A percentile compares a stretch with the other conserved stretches of the same genome.
Evolutionary conservation across 108 stramenopile species (phyloP).

Genomic region (Nannochloropsis gaditana): DNA sequence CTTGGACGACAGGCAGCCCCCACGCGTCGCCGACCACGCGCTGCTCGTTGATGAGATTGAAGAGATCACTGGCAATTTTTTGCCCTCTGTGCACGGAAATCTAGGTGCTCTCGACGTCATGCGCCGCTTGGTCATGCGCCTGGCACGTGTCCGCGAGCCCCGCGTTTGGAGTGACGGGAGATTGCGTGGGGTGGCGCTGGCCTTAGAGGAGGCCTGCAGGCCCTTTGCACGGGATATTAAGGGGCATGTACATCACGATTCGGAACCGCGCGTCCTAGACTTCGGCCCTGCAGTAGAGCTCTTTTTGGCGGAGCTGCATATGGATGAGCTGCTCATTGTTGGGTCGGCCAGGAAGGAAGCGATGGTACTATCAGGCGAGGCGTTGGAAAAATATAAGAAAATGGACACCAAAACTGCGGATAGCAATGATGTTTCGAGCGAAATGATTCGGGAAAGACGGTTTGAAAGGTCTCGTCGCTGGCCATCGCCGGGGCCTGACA

Average conservation of each 20-base stretch:
- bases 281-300: not conserved
- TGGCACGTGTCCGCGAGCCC: not conserved
- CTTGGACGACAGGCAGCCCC: not conserved
- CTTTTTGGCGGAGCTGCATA: not conserved
- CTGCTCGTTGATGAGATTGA: not conserved
- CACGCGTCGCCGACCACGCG: not conserved
- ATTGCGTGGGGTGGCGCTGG: not conserved
- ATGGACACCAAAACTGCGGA: too few species aligned
- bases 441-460: too few species aligned
- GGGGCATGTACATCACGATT: not conserved
- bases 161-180: not conserved
- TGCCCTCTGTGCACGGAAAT: not conserved
- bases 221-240: not conserved
- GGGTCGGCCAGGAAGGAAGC: not conserved
- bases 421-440: too few species aligned
- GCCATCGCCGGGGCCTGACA: not conserved
- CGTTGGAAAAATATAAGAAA: too few species aligned
- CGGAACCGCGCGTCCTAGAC: not conserved
- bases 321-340: not conserved
- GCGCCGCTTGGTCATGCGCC: not conserved
- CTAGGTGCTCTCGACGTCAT: not conserved
- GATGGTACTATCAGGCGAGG: too few species aligned
- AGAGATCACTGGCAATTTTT: not conserved
- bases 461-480: too few species aligned
- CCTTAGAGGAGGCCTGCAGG: not conserved